Conservation (phyloP, 2,329 filamentous ascomycete genomes). For the Cercospora sp. region DNA sequence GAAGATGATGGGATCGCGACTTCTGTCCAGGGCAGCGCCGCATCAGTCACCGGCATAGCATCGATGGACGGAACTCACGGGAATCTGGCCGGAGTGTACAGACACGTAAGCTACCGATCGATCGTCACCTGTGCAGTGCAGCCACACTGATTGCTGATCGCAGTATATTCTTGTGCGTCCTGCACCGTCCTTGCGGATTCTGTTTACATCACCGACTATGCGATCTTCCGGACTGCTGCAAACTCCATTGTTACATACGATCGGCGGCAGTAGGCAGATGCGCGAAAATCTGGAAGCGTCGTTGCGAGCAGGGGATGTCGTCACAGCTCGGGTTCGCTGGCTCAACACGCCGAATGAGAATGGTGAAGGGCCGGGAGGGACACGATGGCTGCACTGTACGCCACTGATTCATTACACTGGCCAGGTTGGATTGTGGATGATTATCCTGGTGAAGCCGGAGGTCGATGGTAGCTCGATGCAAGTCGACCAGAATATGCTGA, state of each 20-base stretch:
- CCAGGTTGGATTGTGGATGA: slow-evolving; percentile 47
- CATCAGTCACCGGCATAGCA: background rate
- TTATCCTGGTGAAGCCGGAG: slow-evolving; percentile 20
- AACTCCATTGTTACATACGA: slow-evolving; percentile 17
- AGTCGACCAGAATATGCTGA: background rate
- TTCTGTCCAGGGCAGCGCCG: background rate
- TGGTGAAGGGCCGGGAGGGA: slow-evolving; percentile 11
- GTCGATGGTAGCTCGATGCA: slow-evolving; percentile 7
- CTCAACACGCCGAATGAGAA: slow-evolving; percentile 15
- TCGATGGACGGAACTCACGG: slow-evolving; percentile 6
- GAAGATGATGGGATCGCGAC: slow-evolving; percentile 5
- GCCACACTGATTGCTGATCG: background rate
- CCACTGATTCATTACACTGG: slow-evolving; percentile 40
- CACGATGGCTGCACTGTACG: slow-evolving; percentile 19
- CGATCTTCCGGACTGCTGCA: slow-evolving; percentile 15
- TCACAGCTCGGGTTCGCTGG: slow-evolving; percentile 20
- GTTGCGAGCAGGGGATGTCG: slow-evolving; percentile 8
- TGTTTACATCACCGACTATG: slow-evolving; percentile 20
- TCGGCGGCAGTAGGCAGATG: slow-evolving; percentile 23
- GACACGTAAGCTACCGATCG: slow-evolving; percentile 11
- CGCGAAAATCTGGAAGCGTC: slow-evolving; percentile 12
- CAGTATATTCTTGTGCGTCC: slow-evolving; percentile 21
- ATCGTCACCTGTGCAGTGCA: background rate
- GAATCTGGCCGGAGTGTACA: slow-evolving; percentile 22
- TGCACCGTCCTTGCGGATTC: slow-evolving; percentile 15